Evolutionary conservation across 108 stramenopile genomes (phyloP), one percentile per base, ranked within the genome.

Genomic region (Cyclostephanos invisitatus): DNA sequence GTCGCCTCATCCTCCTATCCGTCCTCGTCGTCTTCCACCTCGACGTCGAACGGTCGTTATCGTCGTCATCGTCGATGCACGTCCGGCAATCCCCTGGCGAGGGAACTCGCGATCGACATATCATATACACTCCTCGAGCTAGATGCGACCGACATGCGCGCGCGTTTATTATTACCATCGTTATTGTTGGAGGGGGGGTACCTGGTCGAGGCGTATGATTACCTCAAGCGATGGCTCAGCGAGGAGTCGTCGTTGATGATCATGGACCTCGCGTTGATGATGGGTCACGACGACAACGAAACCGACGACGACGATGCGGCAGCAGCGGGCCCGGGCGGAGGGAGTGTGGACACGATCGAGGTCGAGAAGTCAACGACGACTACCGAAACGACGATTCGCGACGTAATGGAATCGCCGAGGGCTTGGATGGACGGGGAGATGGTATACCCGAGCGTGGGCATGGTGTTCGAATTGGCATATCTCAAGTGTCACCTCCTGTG

Each of bases 381-480:
- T 15, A 28, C 56, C 12, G n/a, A n/a, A n/a, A 38, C 37, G 36
- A 18, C 28, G 22, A 22, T 37, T 5, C 21, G 60, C 36, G 58
- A 81, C 25, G 65, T 68, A 55, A 14, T 66, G 32, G 80, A 81
- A 72, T 59, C 64, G 21, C 80, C 80, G 27, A 54, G 54, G 28
- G 8, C 24, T 32, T 81, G 80, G 80, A 77, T 77, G 64, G 80
- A 81, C 40, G 75, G 70, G 12, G 75, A 77, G 40, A 77, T 77
- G 61, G 58, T 81, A 25, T 81, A 81, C 46, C 72, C 80, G 22
- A 76, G 80, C 59, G 32, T 74, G 2, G 80, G 80, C n/a, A 81
- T 74, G 72, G 80, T 81, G 37, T 81, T 81, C 59, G 80, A 81
- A 38, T 58, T 81, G 47, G 80, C 80, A 9, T 77, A 64, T 54